phyloP scores from a whole-genome alignment of 176 grass and related monocot genomes.

The Typha latifolia region DNA sequence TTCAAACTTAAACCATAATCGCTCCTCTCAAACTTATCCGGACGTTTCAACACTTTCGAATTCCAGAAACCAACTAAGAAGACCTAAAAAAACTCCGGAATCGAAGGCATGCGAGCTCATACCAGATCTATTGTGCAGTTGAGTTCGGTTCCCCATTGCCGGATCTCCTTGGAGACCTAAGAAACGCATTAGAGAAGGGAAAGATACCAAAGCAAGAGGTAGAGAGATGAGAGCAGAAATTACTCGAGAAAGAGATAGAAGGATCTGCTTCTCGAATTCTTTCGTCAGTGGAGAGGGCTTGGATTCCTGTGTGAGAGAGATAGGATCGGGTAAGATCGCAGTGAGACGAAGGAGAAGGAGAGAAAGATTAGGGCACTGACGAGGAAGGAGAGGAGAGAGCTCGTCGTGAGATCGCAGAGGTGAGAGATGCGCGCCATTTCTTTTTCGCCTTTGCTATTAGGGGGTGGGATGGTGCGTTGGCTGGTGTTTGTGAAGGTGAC shows the following conservation, averaged over 20 bases:
- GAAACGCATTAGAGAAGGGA: neutral
- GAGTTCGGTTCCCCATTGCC: neutral
- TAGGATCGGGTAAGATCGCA: too few species aligned
- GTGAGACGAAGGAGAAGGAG: neutral
- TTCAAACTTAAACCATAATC: neutral
- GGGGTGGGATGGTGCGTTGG: too few species aligned
- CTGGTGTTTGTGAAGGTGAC: too few species aligned
- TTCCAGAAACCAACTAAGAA: neutral
- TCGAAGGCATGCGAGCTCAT: neutral
- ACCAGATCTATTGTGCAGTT: neutral
- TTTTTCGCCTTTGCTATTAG: neutral
- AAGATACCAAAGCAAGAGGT: neutral
- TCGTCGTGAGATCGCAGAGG: slow-evolving; percentile 49
- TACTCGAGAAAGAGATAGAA: slow-evolving; percentile 50
- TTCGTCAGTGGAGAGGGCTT: slow-evolving; percentile 9
- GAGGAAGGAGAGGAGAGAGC: slow-evolving; percentile 36
- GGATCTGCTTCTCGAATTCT: slow-evolving; percentile 49
- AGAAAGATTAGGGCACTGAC: slow-evolving; percentile 22
- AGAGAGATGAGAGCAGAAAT: neutral
- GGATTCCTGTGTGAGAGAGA: slow-evolving; percentile 31
- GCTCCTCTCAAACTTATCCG: neutral
- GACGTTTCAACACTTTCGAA: neutral
- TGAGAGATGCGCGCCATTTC: slow-evolving; percentile 29
- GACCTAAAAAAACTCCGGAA: neutral
- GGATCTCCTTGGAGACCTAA: slow-evolving; percentile 12